phyloP scores from a whole-genome alignment of 2,329 filamentous ascomycete genomes.

The Neurospora sp. region DNA sequence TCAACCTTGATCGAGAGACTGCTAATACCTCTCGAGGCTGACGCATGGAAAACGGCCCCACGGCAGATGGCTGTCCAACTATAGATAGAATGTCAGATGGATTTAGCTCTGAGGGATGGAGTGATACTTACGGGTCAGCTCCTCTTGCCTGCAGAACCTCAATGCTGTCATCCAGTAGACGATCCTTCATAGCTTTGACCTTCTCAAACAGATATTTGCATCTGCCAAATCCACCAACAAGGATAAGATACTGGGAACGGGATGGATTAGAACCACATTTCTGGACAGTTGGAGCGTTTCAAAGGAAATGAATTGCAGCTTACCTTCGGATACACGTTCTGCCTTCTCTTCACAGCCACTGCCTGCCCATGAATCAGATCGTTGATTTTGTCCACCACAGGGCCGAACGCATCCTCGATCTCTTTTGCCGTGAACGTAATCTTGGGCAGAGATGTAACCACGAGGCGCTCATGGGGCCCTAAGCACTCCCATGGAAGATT shows the following conservation, averaged over 20 bases:
- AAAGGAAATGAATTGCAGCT: too few species aligned
- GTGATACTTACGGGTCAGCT: conserved; percentile 23
- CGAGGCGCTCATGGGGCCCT: background rate
- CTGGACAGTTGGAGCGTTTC: too few species aligned
- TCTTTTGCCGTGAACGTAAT: conserved; percentile 1
- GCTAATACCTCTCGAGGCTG: background rate
- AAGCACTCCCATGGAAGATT: conserved; percentile 6
- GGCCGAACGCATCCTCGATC: background rate
- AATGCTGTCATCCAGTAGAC: background rate
- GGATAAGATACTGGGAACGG: conserved; percentile 24
- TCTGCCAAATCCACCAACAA: conserved; percentile 30
- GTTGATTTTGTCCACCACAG: conserved; percentile 4
- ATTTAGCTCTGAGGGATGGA: too few species aligned
- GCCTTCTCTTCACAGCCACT: conserved; percentile 8
- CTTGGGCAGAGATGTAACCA: background rate
- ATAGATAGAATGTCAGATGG: background rate
- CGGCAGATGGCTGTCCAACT: conserved; percentile 17
- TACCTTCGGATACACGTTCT: conserved; percentile 16
- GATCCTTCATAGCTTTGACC: conserved; percentile 6
- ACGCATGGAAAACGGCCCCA: conserved; percentile 13
- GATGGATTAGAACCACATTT: too few species aligned
- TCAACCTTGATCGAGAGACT: conserved; percentile 1
- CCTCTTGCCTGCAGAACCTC: conserved; percentile 23
- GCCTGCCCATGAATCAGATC: conserved; percentile 20
- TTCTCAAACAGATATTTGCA: conserved; percentile 20